A percentile compares a stretch with the other conserved stretches of the same genome.
Evolutionary conservation across 495 filamentous ascomycete genomes (phyloP).

Genomic region (Podospora didyma): DNA sequence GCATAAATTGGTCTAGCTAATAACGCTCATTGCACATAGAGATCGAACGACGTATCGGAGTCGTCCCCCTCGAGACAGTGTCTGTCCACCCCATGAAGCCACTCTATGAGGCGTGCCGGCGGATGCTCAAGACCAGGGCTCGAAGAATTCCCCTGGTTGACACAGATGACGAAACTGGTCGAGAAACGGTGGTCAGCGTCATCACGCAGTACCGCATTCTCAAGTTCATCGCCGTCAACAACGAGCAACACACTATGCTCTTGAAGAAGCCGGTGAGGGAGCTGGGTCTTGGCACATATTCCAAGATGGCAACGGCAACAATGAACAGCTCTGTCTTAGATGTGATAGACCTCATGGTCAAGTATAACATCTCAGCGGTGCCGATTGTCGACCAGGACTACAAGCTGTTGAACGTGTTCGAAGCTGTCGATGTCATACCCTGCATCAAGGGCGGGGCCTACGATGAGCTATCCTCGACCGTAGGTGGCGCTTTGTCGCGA

Average conservation of each 20-base stretch:
- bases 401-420: conserved; percentile 90
- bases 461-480: conserved; percentile 80
- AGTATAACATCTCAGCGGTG: conserved; percentile 88
- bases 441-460: conserved; percentile 92
- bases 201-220: conserved; percentile 97
- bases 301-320: conserved; percentile 69
- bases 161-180: conserved; percentile 87
- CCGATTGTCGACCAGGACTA: conserved; percentile 84
- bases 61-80: conserved; percentile 87
- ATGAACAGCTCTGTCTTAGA: conserved; percentile 96
- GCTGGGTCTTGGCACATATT: conserved; percentile 82
- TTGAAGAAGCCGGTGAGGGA: conserved; percentile 84
- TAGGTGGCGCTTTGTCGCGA: conserved; percentile 86
- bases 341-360: conserved; percentile 91
- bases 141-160: conserved; percentile 93
- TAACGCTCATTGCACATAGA: conserved; percentile 48
- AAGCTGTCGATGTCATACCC: conserved; percentile 94
- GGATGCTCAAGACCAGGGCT: conserved; percentile 89
- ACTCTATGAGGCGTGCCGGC: conserved; percentile 90
- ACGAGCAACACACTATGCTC: conserved; percentile 84
- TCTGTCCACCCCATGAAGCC: conserved; percentile 86
- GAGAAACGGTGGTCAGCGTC: conserved; percentile 91
- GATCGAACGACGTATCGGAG: conserved; percentile 89
- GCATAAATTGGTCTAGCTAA: neutral
- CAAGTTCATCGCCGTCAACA: conserved; percentile 94